A percentile compares a stretch with the other conserved stretches of the same genome.
Conservation (phyloP, 2,329 filamentous ascomycete genomes). For the Ophiostoma montium region DNA sequence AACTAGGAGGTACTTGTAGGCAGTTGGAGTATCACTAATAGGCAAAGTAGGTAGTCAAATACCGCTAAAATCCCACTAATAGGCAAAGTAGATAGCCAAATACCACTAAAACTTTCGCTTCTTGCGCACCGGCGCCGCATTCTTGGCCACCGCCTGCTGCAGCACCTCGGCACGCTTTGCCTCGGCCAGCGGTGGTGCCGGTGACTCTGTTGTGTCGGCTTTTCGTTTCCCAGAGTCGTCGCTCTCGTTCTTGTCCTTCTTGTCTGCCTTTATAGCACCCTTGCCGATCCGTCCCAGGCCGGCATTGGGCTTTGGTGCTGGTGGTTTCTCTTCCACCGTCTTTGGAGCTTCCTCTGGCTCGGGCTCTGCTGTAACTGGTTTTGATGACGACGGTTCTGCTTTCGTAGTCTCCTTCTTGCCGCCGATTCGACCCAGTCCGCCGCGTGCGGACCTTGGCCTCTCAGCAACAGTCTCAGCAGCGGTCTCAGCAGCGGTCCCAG, state of each 20-base stretch:
- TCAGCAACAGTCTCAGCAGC: neutral
- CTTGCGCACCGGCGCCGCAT: constrained; percentile 37
- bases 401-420: constrained; percentile 11
- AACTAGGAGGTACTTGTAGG: neutral
- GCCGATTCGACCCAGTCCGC: constrained; percentile 29
- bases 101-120: constrained; percentile 37
- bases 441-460: constrained; percentile 12
- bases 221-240: neutral
- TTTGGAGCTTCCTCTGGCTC: neutral
- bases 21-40: neutral
- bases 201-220: neutral
- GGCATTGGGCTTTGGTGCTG: constrained; percentile 6
- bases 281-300: constrained; percentile 24
- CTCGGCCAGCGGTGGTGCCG: neutral
- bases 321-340: neutral
- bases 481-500: neutral
- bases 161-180: constrained; percentile 37
- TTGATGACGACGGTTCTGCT: neutral
- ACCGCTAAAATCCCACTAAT: constrained; percentile 26
- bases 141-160: constrained; percentile 34
- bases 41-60: neutral
- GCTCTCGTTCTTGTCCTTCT: neutral
- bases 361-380: neutral
- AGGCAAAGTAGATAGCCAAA: neutral
- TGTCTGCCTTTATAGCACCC: constrained; percentile 11